Conservation (phyloP, 306 rosid genomes). For the Prosopis cineraria region DNA sequence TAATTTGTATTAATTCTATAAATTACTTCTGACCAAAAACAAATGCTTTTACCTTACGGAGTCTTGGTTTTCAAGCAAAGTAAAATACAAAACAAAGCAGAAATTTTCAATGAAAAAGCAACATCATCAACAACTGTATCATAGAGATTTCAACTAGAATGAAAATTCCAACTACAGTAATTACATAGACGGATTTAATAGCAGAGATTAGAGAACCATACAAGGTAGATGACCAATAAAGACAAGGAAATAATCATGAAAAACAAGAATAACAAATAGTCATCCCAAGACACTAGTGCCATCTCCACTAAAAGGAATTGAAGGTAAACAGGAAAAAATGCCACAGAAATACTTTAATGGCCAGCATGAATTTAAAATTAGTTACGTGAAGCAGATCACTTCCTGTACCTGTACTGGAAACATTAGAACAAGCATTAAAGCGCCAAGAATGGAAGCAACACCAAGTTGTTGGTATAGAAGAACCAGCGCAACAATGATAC, state of each 20-base stretch:
- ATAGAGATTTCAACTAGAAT: neutral
- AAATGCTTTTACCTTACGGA: neutral
- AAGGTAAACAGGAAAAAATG: neutral
- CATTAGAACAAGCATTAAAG: constrained; percentile 65
- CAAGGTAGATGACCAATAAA: neutral
- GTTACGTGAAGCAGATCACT: constrained; percentile 1
- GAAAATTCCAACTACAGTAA: neutral
- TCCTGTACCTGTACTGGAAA: constrained; percentile 74
- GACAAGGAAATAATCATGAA: neutral
- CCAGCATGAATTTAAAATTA: neutral
- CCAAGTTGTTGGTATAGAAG: constrained; percentile 94
- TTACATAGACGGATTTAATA: neutral
- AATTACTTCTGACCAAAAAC: neutral
- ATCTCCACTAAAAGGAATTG: neutral
- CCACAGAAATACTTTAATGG: neutral
- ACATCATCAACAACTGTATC: neutral
- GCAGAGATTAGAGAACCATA: neutral
- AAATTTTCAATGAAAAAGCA: neutral
- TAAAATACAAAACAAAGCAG: neutral
- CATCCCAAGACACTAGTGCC: neutral
- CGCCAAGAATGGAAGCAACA: constrained; percentile 86
- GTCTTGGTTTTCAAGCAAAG: neutral
- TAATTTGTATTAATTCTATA: neutral
- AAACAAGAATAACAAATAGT: neutral
- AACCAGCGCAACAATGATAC: constrained; percentile 66